Conservation (phyloP, 1,284 basidiomycete species). For the Afroboletus lepidellus region DNA sequence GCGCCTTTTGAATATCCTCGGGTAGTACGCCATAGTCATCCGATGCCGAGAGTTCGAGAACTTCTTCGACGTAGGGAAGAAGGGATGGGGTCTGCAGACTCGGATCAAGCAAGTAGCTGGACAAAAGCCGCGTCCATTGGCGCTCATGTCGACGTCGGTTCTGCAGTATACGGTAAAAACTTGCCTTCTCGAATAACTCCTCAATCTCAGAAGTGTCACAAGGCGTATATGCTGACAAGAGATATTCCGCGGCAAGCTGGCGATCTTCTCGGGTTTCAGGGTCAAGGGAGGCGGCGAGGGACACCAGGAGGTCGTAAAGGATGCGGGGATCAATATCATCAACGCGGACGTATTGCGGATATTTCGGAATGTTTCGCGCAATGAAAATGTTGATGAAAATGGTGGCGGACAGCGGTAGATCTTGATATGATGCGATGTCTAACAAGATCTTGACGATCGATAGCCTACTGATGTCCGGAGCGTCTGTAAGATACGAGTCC, state of each 20-base stretch:
- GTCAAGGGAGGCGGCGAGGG: conserved; percentile 67
- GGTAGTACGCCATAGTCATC: conserved; percentile 46
- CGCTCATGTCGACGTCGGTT: conserved; percentile 75
- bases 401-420: conserved; percentile 58
- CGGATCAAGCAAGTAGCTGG: conserved; percentile 76
- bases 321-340: conserved; percentile 40
- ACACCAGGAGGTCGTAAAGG: conserved; percentile 75
- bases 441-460: conserved; percentile 84
- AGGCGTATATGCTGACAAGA: conserved; percentile 91
- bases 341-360: conserved; percentile 78
- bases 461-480: conserved; percentile 69
- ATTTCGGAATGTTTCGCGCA: conserved; percentile 95
- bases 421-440: conserved; percentile 66
- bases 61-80: conserved; percentile 63
- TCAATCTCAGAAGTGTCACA: conserved; percentile 71
- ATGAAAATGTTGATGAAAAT: conserved; percentile 95
- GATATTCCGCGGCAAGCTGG: conserved; percentile 91
- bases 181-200: conserved; percentile 73
- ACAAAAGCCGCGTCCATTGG: conserved; percentile 74
- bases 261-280: conserved; percentile 88
- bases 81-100: conserved; percentile 61
- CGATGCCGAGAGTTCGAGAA: conserved; percentile 49
- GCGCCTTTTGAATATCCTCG: conserved; percentile 48
- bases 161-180: conserved; percentile 89
- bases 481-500: conserved; percentile 83